Evolutionary conservation across 2,329 filamentous ascomycete genomes (phyloP).

Genomic region (Apiospora malaysiana): DNA sequence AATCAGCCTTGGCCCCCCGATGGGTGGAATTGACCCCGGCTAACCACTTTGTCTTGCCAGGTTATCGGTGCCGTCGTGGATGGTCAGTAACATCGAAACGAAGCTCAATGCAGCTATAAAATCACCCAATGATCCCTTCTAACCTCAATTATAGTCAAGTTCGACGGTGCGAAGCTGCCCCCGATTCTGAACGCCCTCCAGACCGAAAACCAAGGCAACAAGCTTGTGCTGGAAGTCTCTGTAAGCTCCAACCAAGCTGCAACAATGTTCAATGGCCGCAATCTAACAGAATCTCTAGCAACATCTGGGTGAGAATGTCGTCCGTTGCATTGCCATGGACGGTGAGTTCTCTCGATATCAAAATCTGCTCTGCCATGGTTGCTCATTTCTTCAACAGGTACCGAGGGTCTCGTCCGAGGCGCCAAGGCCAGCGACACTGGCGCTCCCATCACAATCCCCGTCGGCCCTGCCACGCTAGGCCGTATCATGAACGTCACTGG

Average conservation of each 20-base stretch:
- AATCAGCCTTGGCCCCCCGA: conserved; percentile 10
- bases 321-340: conserved; percentile 99
- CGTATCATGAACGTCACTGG: conserved; percentile 99
- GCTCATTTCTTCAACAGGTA: conserved; percentile 65
- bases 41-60: conserved; percentile 68
- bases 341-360: conserved; percentile 63
- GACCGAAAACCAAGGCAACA: conserved; percentile 89
- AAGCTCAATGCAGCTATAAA: conserved; percentile 22
- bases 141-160: conserved; percentile 75
- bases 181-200: conserved; percentile 96
- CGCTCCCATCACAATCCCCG: conserved; percentile 93
- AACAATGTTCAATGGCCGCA: conserved; percentile 33
- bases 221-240: conserved; percentile 94
- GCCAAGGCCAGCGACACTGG: conserved; percentile 86
- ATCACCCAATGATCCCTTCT: neutral
- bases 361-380: conserved; percentile 30
- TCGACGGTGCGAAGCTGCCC: conserved; percentile 91
- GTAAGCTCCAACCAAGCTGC: conserved; percentile 59
- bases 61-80: conserved; percentile 99
- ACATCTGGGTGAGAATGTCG: conserved; percentile 99
- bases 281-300: conserved; percentile 64
- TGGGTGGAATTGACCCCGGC: conserved; percentile 21
- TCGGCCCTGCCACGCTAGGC: conserved; percentile 90
- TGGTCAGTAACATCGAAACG: conserved; percentile 66
- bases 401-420: conserved; percentile 98